A percentile compares a stretch with the other conserved stretches of the same genome.
Conservation (phyloP, 768 basidiomycete genomes). For the Lenzites betulinus region DNA sequence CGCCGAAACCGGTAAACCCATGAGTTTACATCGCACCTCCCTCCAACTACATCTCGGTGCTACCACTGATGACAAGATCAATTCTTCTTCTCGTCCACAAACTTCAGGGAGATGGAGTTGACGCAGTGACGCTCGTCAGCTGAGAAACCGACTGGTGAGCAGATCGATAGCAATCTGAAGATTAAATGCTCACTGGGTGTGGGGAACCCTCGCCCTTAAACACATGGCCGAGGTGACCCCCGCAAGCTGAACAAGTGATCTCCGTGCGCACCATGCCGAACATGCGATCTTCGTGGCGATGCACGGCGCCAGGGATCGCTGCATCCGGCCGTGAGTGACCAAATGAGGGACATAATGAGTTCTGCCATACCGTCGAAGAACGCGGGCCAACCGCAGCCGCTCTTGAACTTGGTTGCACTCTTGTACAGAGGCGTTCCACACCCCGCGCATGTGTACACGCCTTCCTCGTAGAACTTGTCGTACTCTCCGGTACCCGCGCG, state of each 20-base stretch:
- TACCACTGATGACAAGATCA: not conserved
- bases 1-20: not conserved
- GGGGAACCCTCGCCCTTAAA: slow-evolving; percentile 89
- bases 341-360: not conserved
- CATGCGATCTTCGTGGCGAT: slow-evolving; percentile 68
- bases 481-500: slow-evolving; percentile 75
- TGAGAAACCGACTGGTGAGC: slow-evolving; percentile 28
- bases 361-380: slow-evolving; percentile 79
- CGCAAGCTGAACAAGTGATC: slow-evolving; percentile 88
- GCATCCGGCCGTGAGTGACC: not conserved
- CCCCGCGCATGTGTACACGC: slow-evolving; percentile 77
- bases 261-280: slow-evolving; percentile 75
- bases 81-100: slow-evolving; percentile 51
- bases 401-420: slow-evolving; percentile 88
- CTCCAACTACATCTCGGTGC: not conserved
- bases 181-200: slow-evolving; percentile 64
- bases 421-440: slow-evolving; percentile 86
- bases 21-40: slow-evolving; percentile 8
- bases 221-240: slow-evolving; percentile 92
- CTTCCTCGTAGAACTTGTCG: slow-evolving; percentile 63
- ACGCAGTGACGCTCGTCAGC: slow-evolving; percentile 89
- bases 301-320: slow-evolving; percentile 91
- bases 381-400: slow-evolving; percentile 97
- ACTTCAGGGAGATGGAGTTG: slow-evolving; percentile 85
- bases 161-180: not conserved